Evolutionary conservation across 2,329 filamentous ascomycete genomes (phyloP).

Genomic region (Fusarium chaquense): DNA sequence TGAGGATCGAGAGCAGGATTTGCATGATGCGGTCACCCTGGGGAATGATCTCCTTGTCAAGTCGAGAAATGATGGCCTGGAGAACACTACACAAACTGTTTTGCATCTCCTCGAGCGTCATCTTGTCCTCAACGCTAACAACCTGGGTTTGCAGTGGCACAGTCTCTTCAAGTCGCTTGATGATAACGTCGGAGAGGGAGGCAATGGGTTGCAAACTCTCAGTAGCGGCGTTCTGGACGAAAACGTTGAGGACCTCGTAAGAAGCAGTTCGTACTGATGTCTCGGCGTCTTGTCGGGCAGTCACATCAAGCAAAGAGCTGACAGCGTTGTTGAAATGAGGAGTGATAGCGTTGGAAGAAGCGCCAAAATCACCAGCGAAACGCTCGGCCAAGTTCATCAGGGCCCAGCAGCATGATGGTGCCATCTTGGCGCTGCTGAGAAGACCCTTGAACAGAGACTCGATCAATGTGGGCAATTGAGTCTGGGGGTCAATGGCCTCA

Average conservation of each 20-base stretch:
- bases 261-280: conserved; percentile 92
- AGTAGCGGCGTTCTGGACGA: conserved; percentile 89
- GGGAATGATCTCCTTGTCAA: conserved; percentile 91
- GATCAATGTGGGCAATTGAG: conserved; percentile 87
- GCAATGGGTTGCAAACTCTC: conserved; percentile 87
- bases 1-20: conserved; percentile 83
- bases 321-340: conserved; percentile 95
- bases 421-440: conserved; percentile 94
- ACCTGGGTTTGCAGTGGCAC: conserved; percentile 91
- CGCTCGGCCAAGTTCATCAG: conserved; percentile 98
- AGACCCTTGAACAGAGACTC: conserved; percentile 90
- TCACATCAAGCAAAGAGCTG: conserved; percentile 84
- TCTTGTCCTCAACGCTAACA: conserved; percentile 95
- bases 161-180: conserved; percentile 91
- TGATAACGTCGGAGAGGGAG: conserved; percentile 85
- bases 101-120: conserved; percentile 97
- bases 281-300: conserved; percentile 84
- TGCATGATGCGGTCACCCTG: conserved; percentile 96
- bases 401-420: conserved; percentile 98
- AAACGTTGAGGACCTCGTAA: conserved; percentile 96
- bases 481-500: conserved; percentile 86
- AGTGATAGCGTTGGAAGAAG: conserved; percentile 82
- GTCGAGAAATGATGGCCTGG: conserved; percentile 88
- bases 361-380: conserved; percentile 88
- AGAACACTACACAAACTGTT: conserved; percentile 93